Percentiles rank a stretch among this genome's conserved stretches.
Conservation (phyloP, 2,329 filamentous ascomycete genomes). For the Fusarium brevicatenulatum region DNA sequence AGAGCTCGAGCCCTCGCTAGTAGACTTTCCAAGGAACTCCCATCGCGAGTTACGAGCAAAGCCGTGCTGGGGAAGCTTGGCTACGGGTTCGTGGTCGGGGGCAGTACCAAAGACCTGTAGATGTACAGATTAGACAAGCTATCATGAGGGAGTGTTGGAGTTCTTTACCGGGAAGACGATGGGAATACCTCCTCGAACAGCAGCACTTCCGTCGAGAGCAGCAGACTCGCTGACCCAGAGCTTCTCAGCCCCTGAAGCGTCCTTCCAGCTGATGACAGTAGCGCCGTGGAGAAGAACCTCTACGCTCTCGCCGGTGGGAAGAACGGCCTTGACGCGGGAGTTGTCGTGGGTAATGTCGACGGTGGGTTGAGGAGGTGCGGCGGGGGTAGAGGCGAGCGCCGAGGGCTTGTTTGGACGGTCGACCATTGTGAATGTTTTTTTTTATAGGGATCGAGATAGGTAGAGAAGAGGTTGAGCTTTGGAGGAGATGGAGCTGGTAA, state of each 20-base stretch:
- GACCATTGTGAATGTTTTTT: slow-evolving; percentile 64
- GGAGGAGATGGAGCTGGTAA: slow-evolving; percentile 18
- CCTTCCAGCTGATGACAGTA: slow-evolving; percentile 94
- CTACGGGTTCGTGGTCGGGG: slow-evolving; percentile 79
- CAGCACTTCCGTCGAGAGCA: slow-evolving; percentile 85
- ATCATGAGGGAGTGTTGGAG: neutral
- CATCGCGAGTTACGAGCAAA: slow-evolving; percentile 90
- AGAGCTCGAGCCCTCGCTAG: slow-evolving; percentile 63
- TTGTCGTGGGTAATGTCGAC: slow-evolving; percentile 79
- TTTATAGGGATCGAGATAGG: neutral
- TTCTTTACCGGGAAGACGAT: slow-evolving; percentile 88
- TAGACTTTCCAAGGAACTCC: slow-evolving; percentile 92
- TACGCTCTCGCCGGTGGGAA: slow-evolving; percentile 88
- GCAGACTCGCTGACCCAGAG: slow-evolving; percentile 86
- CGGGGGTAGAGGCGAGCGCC: slow-evolving; percentile 78
- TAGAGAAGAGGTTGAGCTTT: neutral
- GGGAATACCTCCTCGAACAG: slow-evolving; percentile 91
- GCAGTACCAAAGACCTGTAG: slow-evolving; percentile 84
- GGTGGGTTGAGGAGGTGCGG: slow-evolving; percentile 77
- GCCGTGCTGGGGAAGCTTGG: slow-evolving; percentile 87
- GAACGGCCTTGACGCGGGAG: slow-evolving; percentile 77
- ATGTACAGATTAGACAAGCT: neutral
- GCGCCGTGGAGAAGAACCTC: slow-evolving; percentile 91
- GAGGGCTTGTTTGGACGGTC: slow-evolving; percentile 87
- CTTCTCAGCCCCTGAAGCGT: slow-evolving; percentile 79